Evolutionary conservation across 78 protist species (phyloP).

Genomic region (Paulinella micropora): DNA sequence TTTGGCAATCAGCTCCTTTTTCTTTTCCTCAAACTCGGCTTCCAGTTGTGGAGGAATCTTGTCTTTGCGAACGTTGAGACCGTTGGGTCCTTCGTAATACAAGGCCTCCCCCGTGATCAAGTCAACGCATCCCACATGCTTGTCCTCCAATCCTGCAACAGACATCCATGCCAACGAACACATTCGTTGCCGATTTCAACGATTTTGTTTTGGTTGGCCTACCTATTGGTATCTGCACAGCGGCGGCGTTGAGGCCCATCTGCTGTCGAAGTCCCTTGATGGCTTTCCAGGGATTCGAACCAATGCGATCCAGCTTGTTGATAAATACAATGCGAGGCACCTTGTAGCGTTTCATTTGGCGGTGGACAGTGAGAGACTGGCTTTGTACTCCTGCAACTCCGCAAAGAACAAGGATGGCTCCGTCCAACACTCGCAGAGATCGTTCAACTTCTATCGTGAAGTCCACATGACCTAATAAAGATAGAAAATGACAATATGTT

Average conservation of each 20-base stretch:
- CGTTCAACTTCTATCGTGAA: slow-evolving; percentile 87
- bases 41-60: slow-evolving; percentile 27
- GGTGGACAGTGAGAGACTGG: slow-evolving; percentile 75
- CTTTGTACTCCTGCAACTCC: slow-evolving; percentile 81
- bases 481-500: no score
- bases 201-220: no score
- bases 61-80: not conserved
- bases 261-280: slow-evolving; percentile 39
- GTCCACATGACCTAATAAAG: slow-evolving; percentile 96
- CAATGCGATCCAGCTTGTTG: slow-evolving; percentile 79
- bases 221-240: slow-evolving; percentile 38
- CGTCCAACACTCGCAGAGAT: slow-evolving; percentile 45
- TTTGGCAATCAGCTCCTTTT: slow-evolving; percentile 21
- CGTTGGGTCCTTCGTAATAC: slow-evolving; percentile 42
- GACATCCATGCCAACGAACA: no score
- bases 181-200: no score
- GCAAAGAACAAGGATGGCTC: slow-evolving; percentile 54
- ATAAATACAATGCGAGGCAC: slow-evolving; percentile 79
- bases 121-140: slow-evolving; percentile 63
- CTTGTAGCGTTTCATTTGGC: slow-evolving; percentile 34
- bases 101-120: slow-evolving; percentile 45
- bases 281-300: slow-evolving; percentile 23
- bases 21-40: slow-evolving; percentile 8
- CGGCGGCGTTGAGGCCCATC: slow-evolving; percentile 65
- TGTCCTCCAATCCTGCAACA: slow-evolving; percentile 52